Evolutionary conservation across 148 eudicot genomes (phyloP), one percentile per base, ranked within the genome.

Genomic region (Bassia scoparia): DNA sequence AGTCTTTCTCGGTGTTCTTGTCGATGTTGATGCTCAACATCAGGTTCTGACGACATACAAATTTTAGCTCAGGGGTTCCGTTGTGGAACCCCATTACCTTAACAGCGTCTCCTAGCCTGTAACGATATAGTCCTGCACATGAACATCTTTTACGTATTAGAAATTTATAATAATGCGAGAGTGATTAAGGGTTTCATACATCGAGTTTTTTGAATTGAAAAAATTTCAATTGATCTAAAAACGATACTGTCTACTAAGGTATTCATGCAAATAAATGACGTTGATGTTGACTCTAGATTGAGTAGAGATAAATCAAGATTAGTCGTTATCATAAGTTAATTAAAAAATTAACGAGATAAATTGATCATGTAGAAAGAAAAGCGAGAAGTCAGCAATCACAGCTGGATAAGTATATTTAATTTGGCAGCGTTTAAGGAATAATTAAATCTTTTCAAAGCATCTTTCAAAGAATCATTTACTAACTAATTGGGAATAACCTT

Each of bases 1-100:
- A 76, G 61, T 96, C 99, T 71, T 84, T 87, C 80, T 96, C 99
- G 0, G 99, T 92, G 86, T 89, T 96, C 84, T 96, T 96, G 92
- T 96, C 99, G 20, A 96, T 85, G 85, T 96, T 92, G 56, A 96
- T 81, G 58, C 78, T 87, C 23, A 89, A 87, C 33, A 96, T 73
- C n/a, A 96, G 90, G 77, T 89, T 96, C 4, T 85, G 85, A 58
- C 99, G 76, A 73, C 99, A 96, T 18, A 96, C 59, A 52, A 88
- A 96, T 67, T 96, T 85, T 43, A 96, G 86, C 63, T 89, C 87
- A 0, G 99, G 99, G 1, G 99, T 96, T 2, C 86, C 69, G 84
- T 92, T 96, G 83, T 92, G 86, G 85, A 96, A 96, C 0, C 94
- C 89, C 72, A 65, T 79, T 7, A 96, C 87, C 79, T 87, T 87